Conservation (phyloP, 176 grass and related monocot species). For the Avena sativa region DNA sequence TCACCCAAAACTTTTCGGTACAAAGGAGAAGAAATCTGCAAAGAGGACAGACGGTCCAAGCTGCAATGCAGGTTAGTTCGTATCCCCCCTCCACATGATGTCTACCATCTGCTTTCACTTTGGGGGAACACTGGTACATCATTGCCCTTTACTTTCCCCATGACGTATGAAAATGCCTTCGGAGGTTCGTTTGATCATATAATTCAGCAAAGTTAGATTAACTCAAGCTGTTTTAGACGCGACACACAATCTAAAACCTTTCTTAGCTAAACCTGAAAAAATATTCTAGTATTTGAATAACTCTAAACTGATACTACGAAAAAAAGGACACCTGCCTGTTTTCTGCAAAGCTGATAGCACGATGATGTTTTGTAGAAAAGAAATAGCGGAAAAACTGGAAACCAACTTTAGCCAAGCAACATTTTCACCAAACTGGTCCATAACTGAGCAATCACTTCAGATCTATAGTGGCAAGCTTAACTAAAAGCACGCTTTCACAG, state of each 20-base stretch:
- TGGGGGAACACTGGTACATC: too few species aligned
- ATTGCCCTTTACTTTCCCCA: not conserved
- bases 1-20: conserved; percentile 49
- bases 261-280: not conserved
- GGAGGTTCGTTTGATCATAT: not conserved
- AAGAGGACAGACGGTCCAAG: conserved; percentile 47
- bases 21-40: conserved; percentile 70
- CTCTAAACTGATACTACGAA: not conserved
- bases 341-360: conserved; percentile 18
- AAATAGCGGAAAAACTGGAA: not conserved
- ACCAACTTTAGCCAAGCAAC: not conserved
- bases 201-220: not conserved
- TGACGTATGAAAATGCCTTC: not conserved
- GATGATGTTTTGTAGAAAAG: not conserved
- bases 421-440: not conserved
- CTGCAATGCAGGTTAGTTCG: conserved; percentile 50
- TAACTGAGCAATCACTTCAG: not conserved
- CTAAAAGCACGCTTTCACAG: not conserved
- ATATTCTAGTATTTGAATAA: not conserved
- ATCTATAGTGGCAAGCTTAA: not conserved
- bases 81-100: conserved; percentile 3
- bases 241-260: not conserved
- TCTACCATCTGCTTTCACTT: not conserved
- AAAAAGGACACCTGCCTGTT: not conserved
- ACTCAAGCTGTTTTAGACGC: not conserved